Evolutionary conservation across 495 filamentous ascomycete species (phyloP).

Genomic region (Bathelium albidoporum): DNA sequence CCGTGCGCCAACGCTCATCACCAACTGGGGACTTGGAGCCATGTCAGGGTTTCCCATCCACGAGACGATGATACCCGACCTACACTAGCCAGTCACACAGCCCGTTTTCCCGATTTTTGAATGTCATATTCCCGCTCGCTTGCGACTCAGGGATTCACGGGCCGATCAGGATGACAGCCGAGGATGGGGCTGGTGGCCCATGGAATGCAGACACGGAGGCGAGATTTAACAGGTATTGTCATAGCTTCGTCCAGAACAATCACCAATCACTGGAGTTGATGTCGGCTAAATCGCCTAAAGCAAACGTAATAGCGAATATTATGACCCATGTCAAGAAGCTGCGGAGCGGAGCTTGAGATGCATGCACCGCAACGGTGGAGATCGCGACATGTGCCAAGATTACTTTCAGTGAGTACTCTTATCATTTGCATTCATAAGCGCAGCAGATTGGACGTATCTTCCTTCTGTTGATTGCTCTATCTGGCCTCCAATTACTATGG

Average conservation of each 20-base stretch:
- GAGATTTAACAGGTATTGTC: not conserved
- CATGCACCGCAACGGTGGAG: constrained; percentile 73
- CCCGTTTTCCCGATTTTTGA: not conserved
- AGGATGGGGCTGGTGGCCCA: not conserved
- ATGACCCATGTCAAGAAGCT: constrained; percentile 92
- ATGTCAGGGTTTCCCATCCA: not conserved
- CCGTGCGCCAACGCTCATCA: not conserved
- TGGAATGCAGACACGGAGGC: not conserved
- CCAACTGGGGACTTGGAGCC: not conserved
- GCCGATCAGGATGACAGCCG: constrained; percentile 1
- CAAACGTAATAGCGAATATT: constrained; percentile 74
- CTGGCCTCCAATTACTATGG: not conserved
- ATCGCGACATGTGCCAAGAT: constrained; percentile 77
- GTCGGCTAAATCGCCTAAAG: constrained; percentile 33
- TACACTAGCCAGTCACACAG: not conserved
- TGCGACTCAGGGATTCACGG: no score
- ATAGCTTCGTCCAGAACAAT: not conserved
- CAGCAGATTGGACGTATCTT: no score
- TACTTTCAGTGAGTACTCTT: constrained; percentile 78
- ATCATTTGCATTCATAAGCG: no score
- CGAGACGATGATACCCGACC: not conserved
- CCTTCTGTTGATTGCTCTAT: not conserved
- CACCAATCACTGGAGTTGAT: not conserved
- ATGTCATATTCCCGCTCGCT: not conserved
- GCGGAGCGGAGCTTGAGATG: constrained; percentile 76